Evolutionary conservation across 2,329 filamentous ascomycete species (phyloP), one percentile per base, ranked within the genome.

Genomic region (Paecilomyces variotii): DNA sequence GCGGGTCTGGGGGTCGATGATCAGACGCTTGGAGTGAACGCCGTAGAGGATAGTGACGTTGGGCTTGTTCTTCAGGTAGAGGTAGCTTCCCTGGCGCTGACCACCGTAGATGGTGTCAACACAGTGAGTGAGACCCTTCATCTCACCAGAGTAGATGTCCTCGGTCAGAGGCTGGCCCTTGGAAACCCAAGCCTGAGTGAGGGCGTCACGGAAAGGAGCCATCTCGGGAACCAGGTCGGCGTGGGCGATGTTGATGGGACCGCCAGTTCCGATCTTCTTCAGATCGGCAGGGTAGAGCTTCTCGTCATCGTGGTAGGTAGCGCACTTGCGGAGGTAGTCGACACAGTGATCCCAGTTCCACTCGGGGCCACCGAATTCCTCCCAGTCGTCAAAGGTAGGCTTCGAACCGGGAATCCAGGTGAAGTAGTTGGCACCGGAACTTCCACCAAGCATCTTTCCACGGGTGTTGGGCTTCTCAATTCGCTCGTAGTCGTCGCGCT

Each of bases 401-500:
- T 79, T 79, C 58, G 78, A 81, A 1, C 84, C 84, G 1, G 79
- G 82, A 4, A 85, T 76, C 84, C 84, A 87, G 12, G 83, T 85
- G 69, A 82, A 86, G 68, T 87, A 87, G 72, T 87, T 87, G 54
- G 84, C 68, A 45, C 76, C 81, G 0, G 78, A 81, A 60, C 80
- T 83, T 14, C 84, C 84, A 35, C 84, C 84, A 0, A 87, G 80
- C 1, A 76, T 77, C 70, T 84, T 84, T 9, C 84, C 81, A 49
- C 84, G 78, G 9, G 83, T 85, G 66, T 86, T 86, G 53, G 83
- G 83, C 73, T 86, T 85, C 67, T 87, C 83, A 39, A 86, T 74
- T 10, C 84, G 81, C 55, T 80, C 80, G 65, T 86, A 86, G 64
- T 86, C 68, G 10, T 68, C 65, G n/a, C 68, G 67, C 54, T 84